phyloP scores from a whole-genome alignment of 2,329 filamentous ascomycete genomes.

The Curvularia sp. region DNA sequence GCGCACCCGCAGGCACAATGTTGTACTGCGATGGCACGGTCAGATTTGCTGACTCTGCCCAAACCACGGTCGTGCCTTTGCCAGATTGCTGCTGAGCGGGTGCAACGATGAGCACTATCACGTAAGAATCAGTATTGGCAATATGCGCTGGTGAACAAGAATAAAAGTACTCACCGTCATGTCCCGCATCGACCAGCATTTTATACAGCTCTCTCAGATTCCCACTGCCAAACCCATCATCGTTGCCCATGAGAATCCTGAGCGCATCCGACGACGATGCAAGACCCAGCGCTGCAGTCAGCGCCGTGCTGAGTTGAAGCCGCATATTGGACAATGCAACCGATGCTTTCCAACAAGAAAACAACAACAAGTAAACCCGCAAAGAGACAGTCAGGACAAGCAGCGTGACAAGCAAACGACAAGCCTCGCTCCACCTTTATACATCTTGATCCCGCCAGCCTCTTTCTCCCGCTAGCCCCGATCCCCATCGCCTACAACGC shows the following conservation, averaged over 20 bases:
- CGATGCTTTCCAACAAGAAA: not conserved
- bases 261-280: conserved; percentile 27
- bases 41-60: conserved; percentile 55
- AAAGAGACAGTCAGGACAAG: not conserved
- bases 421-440: not conserved
- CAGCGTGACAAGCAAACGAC: not conserved
- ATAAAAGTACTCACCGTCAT: conserved; percentile 29
- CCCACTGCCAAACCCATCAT: conserved; percentile 51
- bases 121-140: not conserved
- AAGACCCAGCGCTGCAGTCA: conserved; percentile 30
- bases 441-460: not conserved
- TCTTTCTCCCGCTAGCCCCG: not conserved
- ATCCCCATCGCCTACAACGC: not conserved
- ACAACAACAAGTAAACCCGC: not conserved
- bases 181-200: conserved; percentile 36
- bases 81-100: conserved; percentile 56
- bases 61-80: conserved; percentile 55
- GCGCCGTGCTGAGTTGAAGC: conserved; percentile 21
- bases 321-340: conserved; percentile 20
- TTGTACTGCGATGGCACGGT: conserved; percentile 55
- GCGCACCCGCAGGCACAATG: conserved; percentile 57
- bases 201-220: conserved; percentile 48
- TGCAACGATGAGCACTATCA: conserved; percentile 53
- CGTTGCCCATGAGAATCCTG: conserved; percentile 51
- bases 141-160: not conserved